Evolutionary conservation across 2,329 filamentous ascomycete genomes (phyloP).

Genomic region (Aspergillus carbonarius): DNA sequence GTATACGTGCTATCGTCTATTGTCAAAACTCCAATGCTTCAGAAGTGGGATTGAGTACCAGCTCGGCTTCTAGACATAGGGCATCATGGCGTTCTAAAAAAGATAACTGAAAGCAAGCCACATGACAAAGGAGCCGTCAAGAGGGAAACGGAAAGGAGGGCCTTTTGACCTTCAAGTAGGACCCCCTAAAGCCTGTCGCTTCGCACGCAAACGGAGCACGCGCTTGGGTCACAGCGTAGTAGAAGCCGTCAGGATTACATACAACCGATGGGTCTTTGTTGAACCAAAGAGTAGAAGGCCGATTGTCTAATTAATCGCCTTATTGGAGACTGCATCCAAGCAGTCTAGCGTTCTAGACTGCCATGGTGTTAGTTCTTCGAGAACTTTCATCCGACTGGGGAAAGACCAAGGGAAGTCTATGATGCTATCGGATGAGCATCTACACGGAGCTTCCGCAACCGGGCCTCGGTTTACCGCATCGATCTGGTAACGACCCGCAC

Average conservation of each 20-base stretch:
- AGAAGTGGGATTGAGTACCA: slow-evolving; percentile 16
- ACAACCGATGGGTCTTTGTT: slow-evolving; percentile 4
- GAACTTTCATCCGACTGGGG: neutral
- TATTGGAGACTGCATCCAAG: slow-evolving; percentile 9
- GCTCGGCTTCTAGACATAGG: slow-evolving; percentile 13
- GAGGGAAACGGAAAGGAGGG: slow-evolving; percentile 15
- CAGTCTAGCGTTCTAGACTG: neutral
- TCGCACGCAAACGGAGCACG: slow-evolving; percentile 29
- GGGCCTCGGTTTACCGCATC: slow-evolving; percentile 27
- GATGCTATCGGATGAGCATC: slow-evolving; percentile 10
- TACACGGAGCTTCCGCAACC: slow-evolving; percentile 26
- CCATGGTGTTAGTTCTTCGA: neutral
- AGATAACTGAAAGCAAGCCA: slow-evolving; percentile 20
- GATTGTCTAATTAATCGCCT: neutral
- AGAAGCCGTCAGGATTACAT: slow-evolving; percentile 35
- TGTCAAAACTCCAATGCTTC: slow-evolving; percentile 7
- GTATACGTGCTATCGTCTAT: slow-evolving; percentile 11
- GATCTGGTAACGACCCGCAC: neutral
- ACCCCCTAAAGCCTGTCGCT: slow-evolving; percentile 10
- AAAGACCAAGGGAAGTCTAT: slow-evolving; percentile 7
- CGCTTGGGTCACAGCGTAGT: slow-evolving; percentile 30
- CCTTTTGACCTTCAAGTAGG: slow-evolving; percentile 33
- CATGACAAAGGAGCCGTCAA: slow-evolving; percentile 24
- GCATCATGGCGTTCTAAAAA: slow-evolving; percentile 27
- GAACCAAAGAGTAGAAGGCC: neutral